Percentiles rank a stretch among this genome's conserved stretches.
Evolutionary conservation across 2,329 filamentous ascomycete species (phyloP).

Genomic region (Cryphonectria nitschkei): DNA sequence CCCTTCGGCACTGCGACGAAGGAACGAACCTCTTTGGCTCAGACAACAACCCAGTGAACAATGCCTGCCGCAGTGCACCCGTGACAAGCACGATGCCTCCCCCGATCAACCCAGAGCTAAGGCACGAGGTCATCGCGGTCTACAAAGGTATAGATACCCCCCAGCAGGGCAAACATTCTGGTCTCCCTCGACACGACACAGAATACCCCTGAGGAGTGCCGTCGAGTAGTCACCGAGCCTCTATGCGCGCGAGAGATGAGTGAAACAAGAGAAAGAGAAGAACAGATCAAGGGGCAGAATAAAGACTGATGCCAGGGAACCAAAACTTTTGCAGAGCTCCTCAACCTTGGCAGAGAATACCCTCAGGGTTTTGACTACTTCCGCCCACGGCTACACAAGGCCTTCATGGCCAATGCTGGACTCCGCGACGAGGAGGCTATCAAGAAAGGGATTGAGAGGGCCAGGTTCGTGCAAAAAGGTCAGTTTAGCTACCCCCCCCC

Average conservation of each 20-base stretch:
- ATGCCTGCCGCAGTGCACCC: background rate
- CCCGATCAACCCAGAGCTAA: slow-evolving; percentile 59
- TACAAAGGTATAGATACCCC: slow-evolving; percentile 72
- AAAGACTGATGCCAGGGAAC: background rate
- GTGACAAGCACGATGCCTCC: slow-evolving; percentile 33
- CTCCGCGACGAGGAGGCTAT: slow-evolving; percentile 77
- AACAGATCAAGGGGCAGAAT: background rate
- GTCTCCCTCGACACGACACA: background rate
- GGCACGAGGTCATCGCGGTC: slow-evolving; percentile 78
- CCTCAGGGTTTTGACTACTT: slow-evolving; percentile 84
- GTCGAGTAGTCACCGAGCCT: background rate
- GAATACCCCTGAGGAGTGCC: background rate
- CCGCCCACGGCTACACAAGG: slow-evolving; percentile 77
- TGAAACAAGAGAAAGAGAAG: background rate
- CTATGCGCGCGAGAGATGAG: background rate
- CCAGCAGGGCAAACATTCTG: background rate
- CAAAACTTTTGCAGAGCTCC: slow-evolving; percentile 63
- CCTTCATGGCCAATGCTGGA: slow-evolving; percentile 76
- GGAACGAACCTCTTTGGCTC: background rate
- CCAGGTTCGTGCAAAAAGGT: slow-evolving; percentile 93
- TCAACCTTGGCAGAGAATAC: slow-evolving; percentile 84
- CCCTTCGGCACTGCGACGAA: slow-evolving; percentile 1
- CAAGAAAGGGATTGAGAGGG: slow-evolving; percentile 71
- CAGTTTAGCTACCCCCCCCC: slow-evolving; percentile 4
- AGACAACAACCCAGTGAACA: background rate